Evolutionary conservation across 2,329 filamentous ascomycete species (phyloP).

Genomic region (Curvularia lunata): DNA sequence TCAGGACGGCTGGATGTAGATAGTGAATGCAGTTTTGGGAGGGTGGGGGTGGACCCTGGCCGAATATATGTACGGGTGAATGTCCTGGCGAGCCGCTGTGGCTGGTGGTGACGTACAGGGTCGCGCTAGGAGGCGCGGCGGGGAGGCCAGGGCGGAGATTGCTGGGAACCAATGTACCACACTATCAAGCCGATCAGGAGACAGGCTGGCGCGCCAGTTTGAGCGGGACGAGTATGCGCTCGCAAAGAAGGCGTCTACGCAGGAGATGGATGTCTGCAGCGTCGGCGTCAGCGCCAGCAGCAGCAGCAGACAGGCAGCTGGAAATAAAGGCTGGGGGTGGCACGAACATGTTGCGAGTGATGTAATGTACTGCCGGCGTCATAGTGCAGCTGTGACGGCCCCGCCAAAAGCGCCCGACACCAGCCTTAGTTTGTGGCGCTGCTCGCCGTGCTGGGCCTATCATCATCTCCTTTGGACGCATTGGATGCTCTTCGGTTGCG

Average conservation of each 20-base stretch:
- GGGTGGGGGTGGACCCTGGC: constrained; percentile 12
- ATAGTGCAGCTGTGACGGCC: constrained; percentile 15
- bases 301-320: no score
- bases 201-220: neutral
- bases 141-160: constrained; percentile 27
- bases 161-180: constrained; percentile 3
- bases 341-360: constrained; percentile 11
- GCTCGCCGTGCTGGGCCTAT: constrained; percentile 13
- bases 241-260: neutral
- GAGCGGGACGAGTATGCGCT: neutral
- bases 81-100: constrained; percentile 16
- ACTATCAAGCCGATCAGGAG: constrained; percentile 15
- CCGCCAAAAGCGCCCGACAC: constrained; percentile 12
- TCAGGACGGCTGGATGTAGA: constrained; percentile 5
- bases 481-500: neutral
- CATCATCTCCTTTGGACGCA: neutral
- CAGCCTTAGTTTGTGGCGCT: constrained; percentile 17
- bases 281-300: neutral
- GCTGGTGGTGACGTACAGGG: constrained; percentile 29
- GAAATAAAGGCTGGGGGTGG: no score
- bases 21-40: constrained; percentile 4
- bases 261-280: neutral
- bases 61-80: constrained; percentile 7
- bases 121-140: constrained; percentile 17
- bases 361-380: constrained; percentile 28